Base-by-base conservation (phyloP, 2,329 filamentous ascomycete genomes). In the Aspergillus latus region DNA sequence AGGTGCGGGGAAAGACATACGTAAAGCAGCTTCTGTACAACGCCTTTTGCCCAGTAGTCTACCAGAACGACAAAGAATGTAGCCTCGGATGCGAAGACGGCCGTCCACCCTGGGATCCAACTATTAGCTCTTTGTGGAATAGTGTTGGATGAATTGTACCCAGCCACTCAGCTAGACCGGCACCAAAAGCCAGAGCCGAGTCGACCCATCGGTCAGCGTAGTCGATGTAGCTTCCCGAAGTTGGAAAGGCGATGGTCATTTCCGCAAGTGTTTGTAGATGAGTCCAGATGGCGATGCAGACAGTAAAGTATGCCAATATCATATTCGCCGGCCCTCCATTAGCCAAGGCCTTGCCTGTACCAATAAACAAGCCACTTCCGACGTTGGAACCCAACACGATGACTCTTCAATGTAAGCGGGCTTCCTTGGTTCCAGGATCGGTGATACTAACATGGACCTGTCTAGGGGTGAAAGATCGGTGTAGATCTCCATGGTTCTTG, bases 131-230 rank as follows among this genome's bases (percentile, higher is more conserved):
- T 26, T n/a, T 13, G 34, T 5, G 34, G 34, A 13, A 5, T 5
- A 37, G 13, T 1, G 13, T 10, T 15, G 45, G 2, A 11, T 36
- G 6, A 16, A 3, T 21, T 39, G 10, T 26, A 54, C 66, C 66
- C 11, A 66, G 36, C 59, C 61, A 66, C 49, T 59, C 59, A 5
- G 64, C 56, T 49, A 66, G 59, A 1, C 73, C 74, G 40, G 72
- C 71, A 4, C 68, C 72, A 50, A 75, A 75, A 10, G 72, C 72
- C 40, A 76, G 58, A 9, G 74, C 69, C 5, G 71, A 70, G 59
- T 74, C 72, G 39, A 74, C 68, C 61, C 67, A 74, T 21, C 72
- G 68, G 52, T 74, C 70, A 13, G 70, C 71, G 57, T 71, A 74
- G 55, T 73, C 70, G 61, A 74, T 72, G 53, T 69, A 74, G 50